Evolutionary conservation across 2,329 filamentous ascomycete species (phyloP), one percentile per base, ranked within the genome.

Genomic region (Cladosporium sp.): DNA sequence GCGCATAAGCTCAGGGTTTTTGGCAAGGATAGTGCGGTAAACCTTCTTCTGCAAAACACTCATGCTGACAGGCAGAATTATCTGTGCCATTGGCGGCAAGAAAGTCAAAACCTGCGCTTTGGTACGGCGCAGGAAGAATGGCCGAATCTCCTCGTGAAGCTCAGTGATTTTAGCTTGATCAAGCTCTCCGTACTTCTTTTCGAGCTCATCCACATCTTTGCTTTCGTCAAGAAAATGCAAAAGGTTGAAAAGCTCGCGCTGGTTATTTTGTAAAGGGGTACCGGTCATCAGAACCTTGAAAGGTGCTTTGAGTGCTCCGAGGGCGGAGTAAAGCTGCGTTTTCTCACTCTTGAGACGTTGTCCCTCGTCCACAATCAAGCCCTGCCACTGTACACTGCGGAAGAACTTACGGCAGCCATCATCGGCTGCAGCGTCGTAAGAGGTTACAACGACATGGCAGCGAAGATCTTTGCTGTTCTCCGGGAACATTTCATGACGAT

Each of bases 1-100:
- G 57, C 85, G 85, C 63, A 98, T 91, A 7, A 98, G 78, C 47
- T 94, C 80, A 0, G 91, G 86, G 54, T 94, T 95, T 67, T 94
- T 93, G 12, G 87, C 82, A 60, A 98, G 79, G 59, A 98, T 96
- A 2, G 87, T 94, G 64, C 91, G 93, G 72, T 93, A 95, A 0
- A 98, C 77, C 64, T 89, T 93, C 72, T 95, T 93, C 65, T 98
- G 94, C 11, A 98, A 75, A 12, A 89, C 77, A 1, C 88, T 91
- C 91, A 97, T 96, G 2, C 88, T 91, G n/a, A 98, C 84, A 0
- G 93, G 93, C 4, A 98, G 72, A 54, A 98, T 97, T 59, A 98
- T 90, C 62, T 97, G 92, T 1, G 87, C 85, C 81, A 98, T 90
- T 0, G 92, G 85, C 0, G 93, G 93, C 8, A 98, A 74, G 67